Base-by-base conservation (phyloP, 345 rosid genomes). In the Excoecaria agallocha region DNA sequence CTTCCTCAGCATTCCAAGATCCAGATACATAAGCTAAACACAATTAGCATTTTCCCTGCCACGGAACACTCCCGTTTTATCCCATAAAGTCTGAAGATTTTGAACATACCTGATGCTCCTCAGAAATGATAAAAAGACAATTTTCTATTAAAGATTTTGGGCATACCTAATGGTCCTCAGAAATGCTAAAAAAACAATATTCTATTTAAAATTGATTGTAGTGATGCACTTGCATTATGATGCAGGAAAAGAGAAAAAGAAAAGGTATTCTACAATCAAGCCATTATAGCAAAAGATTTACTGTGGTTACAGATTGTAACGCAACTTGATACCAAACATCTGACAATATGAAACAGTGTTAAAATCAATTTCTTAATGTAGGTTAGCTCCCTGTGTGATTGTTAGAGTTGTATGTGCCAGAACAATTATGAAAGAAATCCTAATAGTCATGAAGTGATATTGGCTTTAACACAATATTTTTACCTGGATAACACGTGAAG, bases 401-500 rank as follows among this genome's bases (percentile, higher is more conserved):
- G 39, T 9, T 5, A 35, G 60, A 43, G 25, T 74, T 41, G 65
- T 52, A 52, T 25, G n/a, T 39, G 17, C 71, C 52, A 66, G 20
- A 54, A 38, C 19, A 60, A 24, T 12, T 16, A 43, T 45, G 46
- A 12, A 66, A 43, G 8, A 15, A 69, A 69, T 51, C 20, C 22
- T 6, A 20, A 51, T 16, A n/a, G 17, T 12, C 13, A 38, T 38
- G 41, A 19, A 76, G 70, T 69, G 50, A 4, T 4, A 52, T 55
- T 22, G 37, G 16, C 48, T n/a, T 12, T 43, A 76, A 45, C 41
- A 16, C 50, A 20, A 15, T 80, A 30, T 54, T 51, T 54, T 76
- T 84, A 95, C 99, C 97, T 95, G 99, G 81, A 95, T 95, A 75
- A 93, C 99, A 75, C 94, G 99, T 77, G 99, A 95, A 77, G 99